Evolutionary conservation across 768 basidiomycete genomes (phyloP).

Genomic region (Termitomyces sp.): DNA sequence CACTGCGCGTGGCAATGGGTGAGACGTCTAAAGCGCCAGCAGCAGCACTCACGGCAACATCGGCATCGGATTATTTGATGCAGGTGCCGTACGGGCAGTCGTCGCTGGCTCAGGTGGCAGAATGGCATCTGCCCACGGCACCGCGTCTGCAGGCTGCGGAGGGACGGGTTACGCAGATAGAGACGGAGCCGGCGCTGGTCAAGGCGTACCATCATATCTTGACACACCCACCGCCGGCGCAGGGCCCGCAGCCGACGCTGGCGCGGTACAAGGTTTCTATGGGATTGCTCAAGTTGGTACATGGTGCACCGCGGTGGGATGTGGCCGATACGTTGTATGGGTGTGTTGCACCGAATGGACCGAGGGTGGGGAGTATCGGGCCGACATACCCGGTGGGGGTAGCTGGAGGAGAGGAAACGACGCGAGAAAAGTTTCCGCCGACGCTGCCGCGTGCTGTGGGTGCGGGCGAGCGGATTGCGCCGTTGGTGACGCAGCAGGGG

Average conservation of each 20-base stretch:
- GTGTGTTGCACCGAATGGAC: slow-evolving; percentile 53
- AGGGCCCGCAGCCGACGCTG: slow-evolving; percentile 48
- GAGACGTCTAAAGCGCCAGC: slow-evolving; percentile 40
- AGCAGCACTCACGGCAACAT: slow-evolving; percentile 42
- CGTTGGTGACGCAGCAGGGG: slow-evolving; percentile 59
- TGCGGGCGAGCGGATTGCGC: slow-evolving; percentile 50
- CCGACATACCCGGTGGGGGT: slow-evolving; percentile 63
- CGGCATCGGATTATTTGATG: slow-evolving; percentile 66
- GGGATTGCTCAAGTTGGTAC: slow-evolving; percentile 57
- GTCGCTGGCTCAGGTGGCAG: slow-evolving; percentile 56
- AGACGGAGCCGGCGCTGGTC: slow-evolving; percentile 61
- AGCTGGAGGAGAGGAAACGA: slow-evolving; percentile 22
- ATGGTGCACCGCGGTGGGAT: slow-evolving; percentile 63
- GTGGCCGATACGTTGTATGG: slow-evolving; percentile 63
- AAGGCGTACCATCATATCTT: slow-evolving; percentile 76
- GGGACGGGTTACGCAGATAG: slow-evolving; percentile 43
- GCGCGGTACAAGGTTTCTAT: slow-evolving; percentile 75
- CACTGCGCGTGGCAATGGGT: slow-evolving; percentile 23
- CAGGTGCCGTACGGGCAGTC: slow-evolving; percentile 76
- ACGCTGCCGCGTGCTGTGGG: slow-evolving; percentile 43
- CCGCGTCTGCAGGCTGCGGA: slow-evolving; percentile 17
- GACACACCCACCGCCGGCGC: slow-evolving; percentile 58
- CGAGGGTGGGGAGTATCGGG: slow-evolving; percentile 58
- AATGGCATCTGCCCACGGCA: slow-evolving; percentile 65
- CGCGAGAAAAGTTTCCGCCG: slow-evolving; percentile 46